Evolutionary conservation across 1,139 yeast species (phyloP).

Genomic region (Kodamaea plutei): DNA sequence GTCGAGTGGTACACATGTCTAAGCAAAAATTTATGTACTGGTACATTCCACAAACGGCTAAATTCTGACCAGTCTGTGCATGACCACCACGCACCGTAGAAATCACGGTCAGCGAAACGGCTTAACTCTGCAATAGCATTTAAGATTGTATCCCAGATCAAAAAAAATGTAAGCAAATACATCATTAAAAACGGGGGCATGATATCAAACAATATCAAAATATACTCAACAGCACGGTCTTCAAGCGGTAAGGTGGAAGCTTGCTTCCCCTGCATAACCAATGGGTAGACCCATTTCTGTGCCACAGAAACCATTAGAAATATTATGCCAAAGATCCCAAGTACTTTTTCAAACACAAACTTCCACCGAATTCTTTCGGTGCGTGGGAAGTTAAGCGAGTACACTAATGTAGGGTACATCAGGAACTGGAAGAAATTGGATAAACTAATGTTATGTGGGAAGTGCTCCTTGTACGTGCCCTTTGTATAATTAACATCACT

Average conservation of each 20-base stretch:
- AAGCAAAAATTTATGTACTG: constrained; percentile 86
- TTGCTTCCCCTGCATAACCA: constrained; percentile 56
- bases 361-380: constrained; percentile 63
- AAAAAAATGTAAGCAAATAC: constrained; percentile 75
- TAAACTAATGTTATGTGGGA: constrained; percentile 70
- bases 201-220: constrained; percentile 64
- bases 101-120: constrained; percentile 81
- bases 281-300: constrained; percentile 73
- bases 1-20: constrained; percentile 94
- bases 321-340: constrained; percentile 84
- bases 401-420: constrained; percentile 90
- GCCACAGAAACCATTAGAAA: constrained; percentile 79
- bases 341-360: constrained; percentile 65
- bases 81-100: constrained; percentile 98
- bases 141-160: constrained; percentile 92
- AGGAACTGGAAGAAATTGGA: constrained; percentile 68
- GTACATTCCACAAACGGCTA: constrained; percentile 91
- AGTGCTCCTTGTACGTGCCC: constrained; percentile 26
- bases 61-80: constrained; percentile 92
- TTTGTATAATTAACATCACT: constrained; percentile 19
- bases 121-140: constrained; percentile 88
- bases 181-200: constrained; percentile 74
- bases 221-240: constrained; percentile 50
- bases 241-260: constrained; percentile 42
- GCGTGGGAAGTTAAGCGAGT: constrained; percentile 76